These are phyloP conservation scores for Singerocomus rubriflavus DNA, from an alignment of 1,284 basidiomycete species.

Conservation along the genomic window DNA sequence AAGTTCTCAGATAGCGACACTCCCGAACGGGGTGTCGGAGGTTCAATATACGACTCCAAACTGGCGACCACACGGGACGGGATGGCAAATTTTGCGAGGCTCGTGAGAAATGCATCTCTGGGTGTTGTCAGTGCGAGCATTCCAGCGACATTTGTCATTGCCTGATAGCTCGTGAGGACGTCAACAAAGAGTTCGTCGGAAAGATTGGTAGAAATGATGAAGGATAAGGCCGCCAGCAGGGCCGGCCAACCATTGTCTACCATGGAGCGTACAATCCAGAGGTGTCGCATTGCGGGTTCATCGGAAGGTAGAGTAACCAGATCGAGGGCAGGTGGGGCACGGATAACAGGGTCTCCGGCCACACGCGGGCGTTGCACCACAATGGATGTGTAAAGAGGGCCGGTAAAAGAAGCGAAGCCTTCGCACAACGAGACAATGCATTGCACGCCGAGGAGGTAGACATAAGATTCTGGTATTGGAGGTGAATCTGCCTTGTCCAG, in stretches of 20 bases:
- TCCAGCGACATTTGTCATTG: slow-evolving; percentile 87
- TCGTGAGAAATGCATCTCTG: slow-evolving; percentile 90
- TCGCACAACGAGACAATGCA: slow-evolving; percentile 87
- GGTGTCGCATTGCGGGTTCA: slow-evolving; percentile 53
- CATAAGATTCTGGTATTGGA: slow-evolving; percentile 86
- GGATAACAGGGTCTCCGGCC: slow-evolving; percentile 62
- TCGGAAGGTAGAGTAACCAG: slow-evolving; percentile 54
- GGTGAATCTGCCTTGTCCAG: slow-evolving; percentile 96
- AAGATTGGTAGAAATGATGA: slow-evolving; percentile 85
- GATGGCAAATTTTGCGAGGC: slow-evolving; percentile 84
- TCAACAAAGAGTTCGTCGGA: slow-evolving; percentile 87
- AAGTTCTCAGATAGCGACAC: slow-evolving; percentile 70
- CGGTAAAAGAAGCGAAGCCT: slow-evolving; percentile 74
- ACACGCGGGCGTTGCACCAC: slow-evolving; percentile 63
- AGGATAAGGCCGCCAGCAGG: slow-evolving; percentile 84
- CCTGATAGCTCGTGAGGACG: slow-evolving; percentile 76
- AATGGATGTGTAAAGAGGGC: slow-evolving; percentile 66
- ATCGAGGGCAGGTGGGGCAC: slow-evolving; percentile 74
- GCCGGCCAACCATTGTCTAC: slow-evolving; percentile 88
- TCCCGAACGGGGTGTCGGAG: slow-evolving; percentile 58
- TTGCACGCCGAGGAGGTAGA: slow-evolving; percentile 89
- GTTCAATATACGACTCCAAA: slow-evolving; percentile 70
- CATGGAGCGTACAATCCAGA: slow-evolving; percentile 70
- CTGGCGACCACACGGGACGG: slow-evolving; percentile 85
- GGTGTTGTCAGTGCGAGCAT: slow-evolving; percentile 82